Evolutionary conservation across 371 early-diverging fungal genomes (phyloP), one percentile per base, ranked within the genome.

Genomic region (Mortierella sp.): DNA sequence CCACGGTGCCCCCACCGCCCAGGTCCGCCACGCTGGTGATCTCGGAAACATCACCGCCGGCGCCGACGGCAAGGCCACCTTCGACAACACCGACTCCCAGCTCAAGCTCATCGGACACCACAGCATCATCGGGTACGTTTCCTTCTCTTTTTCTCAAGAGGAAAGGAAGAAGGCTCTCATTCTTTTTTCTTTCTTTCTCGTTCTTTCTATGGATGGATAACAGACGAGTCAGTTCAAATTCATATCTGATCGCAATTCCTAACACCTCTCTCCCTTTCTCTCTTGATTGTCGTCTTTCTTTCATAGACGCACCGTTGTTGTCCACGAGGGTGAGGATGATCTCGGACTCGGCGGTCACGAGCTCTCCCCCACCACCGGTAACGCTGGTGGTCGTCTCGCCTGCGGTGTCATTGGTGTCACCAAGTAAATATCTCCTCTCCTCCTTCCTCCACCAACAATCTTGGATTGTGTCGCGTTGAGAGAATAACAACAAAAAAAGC

Each of bases 361-460:
- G 81, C 90, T 93, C 41, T 96, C 96, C 77, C 88, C 90, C 81
- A 90, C 92, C 72, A 97, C 96, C 58, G 97, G 97, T 54, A 96
- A 98, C 81, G 95, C 97, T 87, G 97, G 97, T 74, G 93, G 88
- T 68, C 95, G 97, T 77, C 89, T 91, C 77, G 96, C 95, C 71
- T 98, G 98, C 90, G 98, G 97, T 89, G 96, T 96, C 85, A 97
- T 97, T 90, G 97, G 97, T 72, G 89, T 93, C 80, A 71, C 92
- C 78, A 81, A 83, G 78, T 89, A 88, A 88, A 80, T 73, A 21
- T 38, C 63, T 54, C 8, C 58, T 38, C 63, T 54, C 8, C 58
- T 54, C 14, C 58, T 18, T 6, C 35, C 63, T n/a, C 0, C 54
- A 54, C 24, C n/a, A 54, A 21, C 35, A 56, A 56, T n/a, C 58